Conservation (phyloP, 2,329 filamentous ascomycete genomes). For the Trichothecium roseum region DNA sequence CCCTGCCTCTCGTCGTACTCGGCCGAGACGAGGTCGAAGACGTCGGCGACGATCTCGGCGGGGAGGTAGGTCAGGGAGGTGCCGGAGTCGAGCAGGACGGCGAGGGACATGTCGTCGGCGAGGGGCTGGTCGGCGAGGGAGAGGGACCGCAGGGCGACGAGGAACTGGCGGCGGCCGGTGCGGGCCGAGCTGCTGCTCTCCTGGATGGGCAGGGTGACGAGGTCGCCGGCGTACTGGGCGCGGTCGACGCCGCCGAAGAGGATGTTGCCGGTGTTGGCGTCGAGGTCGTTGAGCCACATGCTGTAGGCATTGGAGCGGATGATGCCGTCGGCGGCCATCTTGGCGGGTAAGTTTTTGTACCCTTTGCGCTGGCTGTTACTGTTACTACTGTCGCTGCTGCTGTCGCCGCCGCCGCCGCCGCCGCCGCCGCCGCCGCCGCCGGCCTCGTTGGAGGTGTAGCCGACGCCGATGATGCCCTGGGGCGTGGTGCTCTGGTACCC, state of each 20-base stretch:
- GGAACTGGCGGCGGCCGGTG: slow-evolving; percentile 45
- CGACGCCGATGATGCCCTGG: slow-evolving; percentile 77
- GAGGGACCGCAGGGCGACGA: slow-evolving; percentile 57
- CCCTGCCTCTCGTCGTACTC: slow-evolving; percentile 41
- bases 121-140: slow-evolving; percentile 30
- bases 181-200: slow-evolving; percentile 26
- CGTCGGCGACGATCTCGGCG: slow-evolving; percentile 35
- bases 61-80: slow-evolving; percentile 60
- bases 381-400: slow-evolving; percentile 66
- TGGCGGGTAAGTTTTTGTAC: slow-evolving; percentile 61
- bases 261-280: slow-evolving; percentile 54
- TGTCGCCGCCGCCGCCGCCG: slow-evolving; percentile 62
- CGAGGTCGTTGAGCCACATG: slow-evolving; percentile 65
- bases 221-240: slow-evolving; percentile 48
- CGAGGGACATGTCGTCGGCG: slow-evolving; percentile 37
- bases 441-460: slow-evolving; percentile 71
- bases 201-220: slow-evolving; percentile 60
- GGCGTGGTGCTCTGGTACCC: slow-evolving; percentile 51
- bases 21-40: slow-evolving; percentile 50
- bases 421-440: slow-evolving; percentile 35
- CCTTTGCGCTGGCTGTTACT: slow-evolving; percentile 20
- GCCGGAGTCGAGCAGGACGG: slow-evolving; percentile 62
- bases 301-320: slow-evolving; percentile 63
- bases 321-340: slow-evolving; percentile 47
- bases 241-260: slow-evolving; percentile 68